Base-by-base conservation (phyloP, 257 asterid genomes). In the Mitragyna speciosa region DNA sequence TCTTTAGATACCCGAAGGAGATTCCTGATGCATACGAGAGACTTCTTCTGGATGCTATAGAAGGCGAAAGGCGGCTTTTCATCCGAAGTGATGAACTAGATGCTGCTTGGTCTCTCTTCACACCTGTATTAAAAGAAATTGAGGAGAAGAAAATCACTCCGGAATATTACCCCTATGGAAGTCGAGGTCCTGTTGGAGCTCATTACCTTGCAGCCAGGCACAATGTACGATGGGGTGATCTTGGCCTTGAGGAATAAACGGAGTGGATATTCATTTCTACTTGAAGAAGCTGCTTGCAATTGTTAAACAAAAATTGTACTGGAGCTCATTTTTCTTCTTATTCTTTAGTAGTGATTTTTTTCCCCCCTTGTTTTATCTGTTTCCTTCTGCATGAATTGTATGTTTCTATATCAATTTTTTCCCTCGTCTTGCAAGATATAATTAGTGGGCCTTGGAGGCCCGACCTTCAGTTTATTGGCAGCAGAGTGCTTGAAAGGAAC, bases 1-100 rank as follows among this genome's bases (percentile, higher is more conserved):
- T 70, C 26, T 83, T 41, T 31, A 95, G 99, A 72, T 95, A 95
- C 92, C 81, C 93, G 0, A 93, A 90, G 86, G 99, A 93, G 93
- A 95, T 95, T 76, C 99, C 99, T 0, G 98, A 93, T 89, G 99
- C 99, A 48, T 95, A 95, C 30, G 99, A 93, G 88, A 88, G 98
- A 78, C 97, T 95, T 47, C 92, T 95, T 72, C 91, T 95, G 24
- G 99, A 95, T 61, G 98, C 99, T 22, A 79, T 93, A 36, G 99
- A 93, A 87, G 99, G 99, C 3, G 99, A 95, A 77, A 86, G 97
- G 88, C 88, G 99, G 86, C 97, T 95, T 28, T 95, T 95, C 89
- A 95, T 95, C 14, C 86, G 98, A 77, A 95, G 99, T 43, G 99
- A 95, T 31, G 97, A 95, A 83, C 87, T 95, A 43, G 96, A 95